Evolutionary conservation across 306 rosid species (phyloP).

Genomic region (Trifolium subterraneum): DNA sequence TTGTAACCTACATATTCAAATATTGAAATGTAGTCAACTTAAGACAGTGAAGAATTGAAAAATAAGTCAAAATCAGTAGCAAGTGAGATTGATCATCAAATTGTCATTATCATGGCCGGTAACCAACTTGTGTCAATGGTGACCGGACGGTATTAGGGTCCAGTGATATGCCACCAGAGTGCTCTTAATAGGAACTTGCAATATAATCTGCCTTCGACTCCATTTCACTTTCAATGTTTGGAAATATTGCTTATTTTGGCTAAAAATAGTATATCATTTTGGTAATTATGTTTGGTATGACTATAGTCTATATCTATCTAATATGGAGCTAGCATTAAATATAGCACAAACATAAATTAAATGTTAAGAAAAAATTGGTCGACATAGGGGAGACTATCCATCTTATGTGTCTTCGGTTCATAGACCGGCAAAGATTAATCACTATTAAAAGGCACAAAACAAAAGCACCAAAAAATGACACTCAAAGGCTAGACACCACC

Average conservation of each 20-base stretch:
- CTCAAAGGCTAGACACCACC: no score
- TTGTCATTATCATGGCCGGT: conserved; percentile 61
- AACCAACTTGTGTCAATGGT: conserved; percentile 46
- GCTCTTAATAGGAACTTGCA: conserved; percentile 51
- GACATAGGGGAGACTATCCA: neutral
- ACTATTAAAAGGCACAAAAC: no score
- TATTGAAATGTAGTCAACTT: conserved; percentile 45
- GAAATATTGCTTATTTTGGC: conserved; percentile 26
- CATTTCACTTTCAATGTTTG: conserved; percentile 27
- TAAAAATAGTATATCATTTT: conserved; percentile 40
- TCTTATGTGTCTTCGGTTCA: neutral
- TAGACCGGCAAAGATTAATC: neutral
- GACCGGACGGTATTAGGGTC: conserved; percentile 49
- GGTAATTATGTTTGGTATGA: conserved; percentile 45
- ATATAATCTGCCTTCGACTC: conserved; percentile 43
- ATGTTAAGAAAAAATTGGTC: neutral
- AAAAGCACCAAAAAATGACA: no score
- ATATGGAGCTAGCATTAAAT: conserved; percentile 37
- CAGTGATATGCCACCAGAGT: conserved; percentile 52
- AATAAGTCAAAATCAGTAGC: conserved; percentile 38
- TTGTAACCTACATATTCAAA: conserved; percentile 20
- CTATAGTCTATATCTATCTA: conserved; percentile 26
- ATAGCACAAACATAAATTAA: neutral
- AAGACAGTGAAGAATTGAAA: conserved; percentile 28
- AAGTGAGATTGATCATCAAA: conserved; percentile 44